Evolutionary conservation across 2,329 filamentous ascomycete genomes (phyloP).

Genomic region (Alternaria arbusti): DNA sequence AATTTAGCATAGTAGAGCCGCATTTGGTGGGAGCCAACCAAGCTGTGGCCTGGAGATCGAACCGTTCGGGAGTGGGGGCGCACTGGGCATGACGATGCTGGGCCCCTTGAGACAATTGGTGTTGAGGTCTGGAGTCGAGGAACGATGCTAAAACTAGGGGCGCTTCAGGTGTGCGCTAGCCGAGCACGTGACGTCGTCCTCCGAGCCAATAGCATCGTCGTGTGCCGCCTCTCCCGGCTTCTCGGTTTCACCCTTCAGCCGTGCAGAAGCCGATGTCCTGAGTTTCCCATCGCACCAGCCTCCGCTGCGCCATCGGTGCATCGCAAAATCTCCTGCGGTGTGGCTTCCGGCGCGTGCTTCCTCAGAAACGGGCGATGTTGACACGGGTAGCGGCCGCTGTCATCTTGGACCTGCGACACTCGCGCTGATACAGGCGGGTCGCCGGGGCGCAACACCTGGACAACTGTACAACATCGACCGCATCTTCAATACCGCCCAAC

Average conservation of each 20-base stretch:
- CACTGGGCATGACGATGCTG: constrained; percentile 33
- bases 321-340: not conserved
- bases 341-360: not conserved
- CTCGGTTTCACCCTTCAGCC: constrained; percentile 24
- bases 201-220: constrained; percentile 20
- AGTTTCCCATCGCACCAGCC: constrained; percentile 14
- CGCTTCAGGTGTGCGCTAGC: constrained; percentile 26
- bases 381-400: constrained; percentile 15
- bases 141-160: constrained; percentile 36
- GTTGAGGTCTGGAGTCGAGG: constrained; percentile 36
- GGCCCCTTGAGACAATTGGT: constrained; percentile 49
- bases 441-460: constrained; percentile 5
- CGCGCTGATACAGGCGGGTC: constrained; percentile 6
- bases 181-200: constrained; percentile 9
- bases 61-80: constrained; percentile 13
- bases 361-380: constrained; percentile 14
- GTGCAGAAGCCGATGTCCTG: constrained; percentile 9
- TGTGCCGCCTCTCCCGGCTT: constrained; percentile 17
- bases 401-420: not conserved
- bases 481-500: not conserved
- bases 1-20: constrained; percentile 22
- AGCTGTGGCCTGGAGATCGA: constrained; percentile 24
- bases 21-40: constrained; percentile 33
- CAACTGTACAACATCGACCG: constrained; percentile 8
- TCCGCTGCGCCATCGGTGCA: constrained; percentile 6